Base-by-base conservation (phyloP, 2,329 filamentous ascomycete genomes). In the Furcasterigmium sp. region DNA sequence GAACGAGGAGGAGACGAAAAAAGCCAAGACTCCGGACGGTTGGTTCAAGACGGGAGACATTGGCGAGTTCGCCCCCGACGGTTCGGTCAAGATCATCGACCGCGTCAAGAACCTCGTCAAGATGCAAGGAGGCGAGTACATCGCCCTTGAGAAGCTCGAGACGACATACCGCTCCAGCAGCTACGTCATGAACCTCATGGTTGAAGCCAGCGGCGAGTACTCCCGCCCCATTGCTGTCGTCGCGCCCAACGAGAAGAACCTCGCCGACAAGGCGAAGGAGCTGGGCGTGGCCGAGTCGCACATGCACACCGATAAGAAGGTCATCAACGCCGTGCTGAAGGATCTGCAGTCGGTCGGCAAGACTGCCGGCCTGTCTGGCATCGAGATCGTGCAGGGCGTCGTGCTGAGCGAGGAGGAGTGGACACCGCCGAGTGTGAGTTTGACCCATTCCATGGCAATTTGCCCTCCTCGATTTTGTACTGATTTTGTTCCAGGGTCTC, bases 21-120 rank as follows among this genome's bases (percentile, higher is more conserved):
- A 85, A 60, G 76, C 85, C 5, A 77, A 91, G 50, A 90, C 87
- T 1, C 64, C 80, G 3, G 93, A 95, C 56, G 89, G 89, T 39
- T 97, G 93, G 93, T 97, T 97, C 78, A 91, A 86, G 76, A 95
- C 90, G 14, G 91, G 91, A 48, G 91, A 97, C 58, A 93, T 97
- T 62, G 91, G 91, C 56, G 87, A 96, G 62, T 93, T 91, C 56
- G 84, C 91, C 63, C 61, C 70, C 36, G 75, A 84, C 48, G 91
- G 91, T 35, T 87, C 95, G 62, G 68, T 97, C 52, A 80, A 76
- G 54, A 84, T 97, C 61, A 91, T 97, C 59, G 91, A 97, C 65
- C 88, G 91, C 54, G 91, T 95, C 80, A 97, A 97, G 83, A 97
- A 97, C 68, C 73, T 97, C 44, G 87, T 97, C 65, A 97, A 97